Evolutionary conservation across 345 rosid genomes (phyloP).

Genomic region (Lumnitzera littorea): DNA sequence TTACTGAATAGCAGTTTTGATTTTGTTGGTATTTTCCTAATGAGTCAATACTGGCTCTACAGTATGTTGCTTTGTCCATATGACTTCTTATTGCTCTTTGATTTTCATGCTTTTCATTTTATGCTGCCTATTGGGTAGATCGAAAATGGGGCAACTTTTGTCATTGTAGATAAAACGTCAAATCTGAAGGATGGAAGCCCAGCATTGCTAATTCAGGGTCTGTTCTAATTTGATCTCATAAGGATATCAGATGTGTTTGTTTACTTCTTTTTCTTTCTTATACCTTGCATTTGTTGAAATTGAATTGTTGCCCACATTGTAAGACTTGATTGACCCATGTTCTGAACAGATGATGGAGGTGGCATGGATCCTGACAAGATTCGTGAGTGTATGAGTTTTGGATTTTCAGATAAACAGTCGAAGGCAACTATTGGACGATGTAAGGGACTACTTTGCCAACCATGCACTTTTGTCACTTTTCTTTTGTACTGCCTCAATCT

Average conservation of each 20-base stretch:
- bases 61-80: neutral
- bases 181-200: conserved; percentile 72
- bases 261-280: neutral
- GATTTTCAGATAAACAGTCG: conserved; percentile 83
- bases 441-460: conserved; percentile 22
- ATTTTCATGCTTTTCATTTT: conserved; percentile 24
- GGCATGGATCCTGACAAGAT: conserved; percentile 95
- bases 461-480: conserved; percentile 9
- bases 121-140: conserved; percentile 47
- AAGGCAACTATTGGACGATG: conserved; percentile 79
- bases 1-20: too few relatives aligned
- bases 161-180: conserved; percentile 68
- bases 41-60: too few relatives aligned
- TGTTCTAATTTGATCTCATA: conserved; percentile 3
- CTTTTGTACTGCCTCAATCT: neutral
- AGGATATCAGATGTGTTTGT: neutral
- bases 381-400: conserved; percentile 90
- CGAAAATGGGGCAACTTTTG: conserved; percentile 97
- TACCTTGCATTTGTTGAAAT: neutral
- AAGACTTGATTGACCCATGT: conserved; percentile 3
- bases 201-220: conserved; percentile 83
- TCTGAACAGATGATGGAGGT: conserved; percentile 77
- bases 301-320: neutral
- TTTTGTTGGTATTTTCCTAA: too few relatives aligned
- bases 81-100: conserved; percentile 1